These are phyloP conservation scores for Tolypocladium guangdongense DNA, from an alignment of 2,329 filamentous ascomycete genomes.

Conservation along the genomic window DNA sequence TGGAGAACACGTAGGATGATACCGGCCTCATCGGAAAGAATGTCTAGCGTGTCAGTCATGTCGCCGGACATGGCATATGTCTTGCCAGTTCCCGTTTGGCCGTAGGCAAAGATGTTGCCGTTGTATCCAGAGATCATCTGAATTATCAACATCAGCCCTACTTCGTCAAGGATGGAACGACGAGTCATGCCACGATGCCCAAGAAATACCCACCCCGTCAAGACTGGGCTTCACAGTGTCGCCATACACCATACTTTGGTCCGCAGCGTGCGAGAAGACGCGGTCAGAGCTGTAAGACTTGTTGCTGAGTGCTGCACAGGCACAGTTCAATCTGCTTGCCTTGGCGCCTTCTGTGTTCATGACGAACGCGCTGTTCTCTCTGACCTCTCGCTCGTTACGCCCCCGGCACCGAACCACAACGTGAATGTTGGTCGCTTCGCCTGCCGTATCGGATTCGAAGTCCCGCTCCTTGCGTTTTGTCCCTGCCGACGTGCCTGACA, in stretches of 20 bases:
- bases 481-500: too few species aligned
- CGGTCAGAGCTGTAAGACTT: slow-evolving; percentile 96
- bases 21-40: slow-evolving; percentile 82
- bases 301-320: slow-evolving; percentile 90
- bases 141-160: slow-evolving; percentile 1
- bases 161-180: too few species aligned
- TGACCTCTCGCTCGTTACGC: slow-evolving; percentile 81
- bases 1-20: slow-evolving; percentile 90
- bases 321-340: slow-evolving; percentile 71
- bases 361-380: slow-evolving; percentile 90
- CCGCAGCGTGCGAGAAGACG: slow-evolving; percentile 89
- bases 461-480: too few species aligned
- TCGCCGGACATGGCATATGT: slow-evolving; percentile 99
- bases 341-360: slow-evolving; percentile 80
- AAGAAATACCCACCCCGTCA: slow-evolving; percentile 57
- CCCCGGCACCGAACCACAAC: slow-evolving; percentile 92
- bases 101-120: slow-evolving; percentile 97
- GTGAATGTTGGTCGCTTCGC: too few species aligned
- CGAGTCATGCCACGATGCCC: too few species aligned
- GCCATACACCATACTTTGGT: slow-evolving; percentile 89
- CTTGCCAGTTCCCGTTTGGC: slow-evolving; percentile 95
- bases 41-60: slow-evolving; percentile 76
- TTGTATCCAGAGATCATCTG: slow-evolving; percentile 92
- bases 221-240: slow-evolving; percentile 88
- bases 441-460: too few species aligned